Percentiles rank a stretch among this genome's conserved stretches.
Evolutionary conservation across 148 eudicot genomes (phyloP).

Genomic region (Cornus florida): DNA sequence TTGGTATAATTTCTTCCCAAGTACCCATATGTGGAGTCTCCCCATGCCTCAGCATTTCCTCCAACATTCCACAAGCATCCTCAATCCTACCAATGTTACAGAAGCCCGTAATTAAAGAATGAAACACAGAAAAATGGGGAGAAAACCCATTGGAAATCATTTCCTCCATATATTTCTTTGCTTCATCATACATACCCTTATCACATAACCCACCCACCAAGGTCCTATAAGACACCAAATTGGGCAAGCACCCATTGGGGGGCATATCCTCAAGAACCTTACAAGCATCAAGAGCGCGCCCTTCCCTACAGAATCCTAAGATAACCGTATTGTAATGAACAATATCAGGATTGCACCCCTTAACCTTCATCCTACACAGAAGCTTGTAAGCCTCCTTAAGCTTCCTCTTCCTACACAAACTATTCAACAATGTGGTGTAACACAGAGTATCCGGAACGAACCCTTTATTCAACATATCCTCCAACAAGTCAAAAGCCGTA

Average conservation of each 20-base stretch:
- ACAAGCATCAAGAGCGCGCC: slow-evolving; percentile 69
- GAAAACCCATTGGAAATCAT: slow-evolving; percentile 73
- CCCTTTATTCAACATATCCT: slow-evolving; percentile 92
- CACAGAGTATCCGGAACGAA: slow-evolving; percentile 81
- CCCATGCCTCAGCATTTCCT: slow-evolving; percentile 46
- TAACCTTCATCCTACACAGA: slow-evolving; percentile 85
- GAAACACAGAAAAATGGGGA: slow-evolving; percentile 79
- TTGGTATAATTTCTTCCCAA: slow-evolving; percentile 66
- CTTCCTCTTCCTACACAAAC: slow-evolving; percentile 88
- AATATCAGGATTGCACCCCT: slow-evolving; percentile 89
- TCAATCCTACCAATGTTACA: slow-evolving; percentile 72
- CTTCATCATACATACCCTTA: slow-evolving; percentile 78
- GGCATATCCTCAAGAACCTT: slow-evolving; percentile 82
- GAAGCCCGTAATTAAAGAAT: slow-evolving; percentile 57
- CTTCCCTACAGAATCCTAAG: slow-evolving; percentile 69
- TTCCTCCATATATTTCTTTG: slow-evolving; percentile 48
- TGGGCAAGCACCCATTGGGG: slow-evolving; percentile 74
- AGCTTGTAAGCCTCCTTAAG: slow-evolving; percentile 91
- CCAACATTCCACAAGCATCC: slow-evolving; percentile 64
- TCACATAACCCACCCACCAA: slow-evolving; percentile 76
- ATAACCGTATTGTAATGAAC: slow-evolving; percentile 80
- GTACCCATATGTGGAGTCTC: slow-evolving; percentile 58
- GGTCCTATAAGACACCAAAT: slow-evolving; percentile 74
- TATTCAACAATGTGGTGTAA: slow-evolving; percentile 78
- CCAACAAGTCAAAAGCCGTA: slow-evolving; percentile 65